phyloP scores from a whole-genome alignment of 2,329 filamentous ascomycete genomes.

The Microsporum audouinii region DNA sequence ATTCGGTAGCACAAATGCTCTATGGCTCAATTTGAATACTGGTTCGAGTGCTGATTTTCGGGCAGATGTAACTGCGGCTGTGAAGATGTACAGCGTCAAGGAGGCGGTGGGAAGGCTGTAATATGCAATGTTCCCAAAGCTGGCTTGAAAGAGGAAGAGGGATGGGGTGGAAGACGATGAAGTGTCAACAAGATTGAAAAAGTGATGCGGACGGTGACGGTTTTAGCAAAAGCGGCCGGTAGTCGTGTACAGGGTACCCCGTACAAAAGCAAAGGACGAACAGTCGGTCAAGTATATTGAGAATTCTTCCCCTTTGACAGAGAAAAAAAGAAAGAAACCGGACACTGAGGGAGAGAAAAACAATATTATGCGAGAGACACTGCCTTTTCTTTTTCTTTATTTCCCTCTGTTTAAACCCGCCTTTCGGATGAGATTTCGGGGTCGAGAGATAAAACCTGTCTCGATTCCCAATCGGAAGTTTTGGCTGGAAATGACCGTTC shows the following conservation, averaged over 20 bases:
- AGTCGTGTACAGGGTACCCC: background rate
- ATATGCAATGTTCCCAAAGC: background rate
- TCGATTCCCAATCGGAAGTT: background rate
- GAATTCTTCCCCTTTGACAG: background rate
- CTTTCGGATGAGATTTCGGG: background rate
- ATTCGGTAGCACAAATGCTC: background rate
- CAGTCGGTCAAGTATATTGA: slow-evolving; percentile 3
- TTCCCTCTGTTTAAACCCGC: background rate
- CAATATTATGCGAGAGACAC: background rate
- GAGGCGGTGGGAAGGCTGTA: background rate
- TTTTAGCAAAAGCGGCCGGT: background rate
- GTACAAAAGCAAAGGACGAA: background rate
- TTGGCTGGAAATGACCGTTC: background rate
- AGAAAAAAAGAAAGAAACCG: background rate
- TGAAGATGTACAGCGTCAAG: background rate
- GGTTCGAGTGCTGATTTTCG: slow-evolving; percentile 3
- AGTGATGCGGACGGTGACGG: background rate
- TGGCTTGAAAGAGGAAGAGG: background rate
- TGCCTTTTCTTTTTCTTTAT: background rate
- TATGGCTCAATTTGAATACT: background rate
- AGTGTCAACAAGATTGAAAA: background rate
- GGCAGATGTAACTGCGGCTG: background rate
- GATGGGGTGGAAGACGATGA: background rate
- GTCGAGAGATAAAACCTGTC: background rate
- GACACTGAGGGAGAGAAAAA: background rate